Evolutionary conservation across 164 flowering plant species (phyloP), one percentile per base, ranked within the genome.

Genomic region (Aristolochia contorta): DNA sequence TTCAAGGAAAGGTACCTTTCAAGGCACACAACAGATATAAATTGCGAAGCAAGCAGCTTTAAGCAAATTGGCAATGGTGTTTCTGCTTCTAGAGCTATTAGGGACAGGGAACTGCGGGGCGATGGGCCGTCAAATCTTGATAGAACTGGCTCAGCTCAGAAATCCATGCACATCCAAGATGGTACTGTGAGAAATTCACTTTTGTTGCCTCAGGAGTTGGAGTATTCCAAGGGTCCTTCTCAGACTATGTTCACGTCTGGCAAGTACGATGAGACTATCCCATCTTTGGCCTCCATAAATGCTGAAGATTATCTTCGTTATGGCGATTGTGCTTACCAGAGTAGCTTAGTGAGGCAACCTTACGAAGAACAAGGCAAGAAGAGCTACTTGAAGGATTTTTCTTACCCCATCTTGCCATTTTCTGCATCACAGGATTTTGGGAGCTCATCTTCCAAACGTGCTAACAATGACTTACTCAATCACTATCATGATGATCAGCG

Each of bases 391-490:
- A 71, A 70, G 30, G 72, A 71, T 70, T 59, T 23, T 52, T 49
- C 74, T 47, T 61, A 49, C 14, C 6, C 59, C 55, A 33, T 45
- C 16, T n/a, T 57, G 14, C 59, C 76, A 27, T 18, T 54, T 16
- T 61, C 79, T 56, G 16, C 61, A 16, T 50, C 74, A 18, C 60
- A 68, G 46, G 67, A 67, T 24, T 69, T 66, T 62, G 58, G 63
- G 3, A 59, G 50, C 60, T 16, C 67, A 46, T 68, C 75, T 1
- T 48, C 69, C 15, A 62, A 66, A 56, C 61, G 57, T 69, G 19
- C 30, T 7, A 67, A 62, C 59, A 70, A 68, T 8, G 67, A 68
- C n/a, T 47, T 62, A 19, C 53, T 62, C 32, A 62, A 61, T 56
- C 56, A 64, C 5, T 59, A 56, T 15, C 19, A 33, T 0, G 66